Conservation (phyloP, 1,284 basidiomycete genomes). For the Austroboletus olivaceoglutinosus region DNA sequence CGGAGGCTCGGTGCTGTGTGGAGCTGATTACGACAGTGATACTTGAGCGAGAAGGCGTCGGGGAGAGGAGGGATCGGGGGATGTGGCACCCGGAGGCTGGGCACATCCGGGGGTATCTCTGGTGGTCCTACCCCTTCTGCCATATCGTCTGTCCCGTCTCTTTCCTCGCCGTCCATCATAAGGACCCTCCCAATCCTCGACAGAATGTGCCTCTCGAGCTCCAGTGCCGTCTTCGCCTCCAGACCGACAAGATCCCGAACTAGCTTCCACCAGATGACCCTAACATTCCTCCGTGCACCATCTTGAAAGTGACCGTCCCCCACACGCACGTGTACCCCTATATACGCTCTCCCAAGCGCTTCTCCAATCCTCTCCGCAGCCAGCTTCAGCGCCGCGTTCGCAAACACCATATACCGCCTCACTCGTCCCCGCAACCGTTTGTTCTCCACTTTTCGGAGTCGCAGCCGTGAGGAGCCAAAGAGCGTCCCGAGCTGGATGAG, state of each 20-base stretch:
- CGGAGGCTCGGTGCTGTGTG: constrained; percentile 36
- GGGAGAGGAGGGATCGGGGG: constrained; percentile 21
- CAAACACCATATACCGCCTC: constrained; percentile 52
- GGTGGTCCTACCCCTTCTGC: constrained; percentile 19
- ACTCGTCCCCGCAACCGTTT: constrained; percentile 42
- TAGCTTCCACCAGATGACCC: constrained; percentile 56
- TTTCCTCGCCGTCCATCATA: neutral
- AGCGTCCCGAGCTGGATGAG: constrained; percentile 65
- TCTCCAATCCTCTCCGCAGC: constrained; percentile 42
- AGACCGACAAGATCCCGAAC: constrained; percentile 45
- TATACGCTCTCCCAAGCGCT: constrained; percentile 51
- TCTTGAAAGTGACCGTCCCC: constrained; percentile 61
- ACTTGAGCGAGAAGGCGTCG: constrained; percentile 20
- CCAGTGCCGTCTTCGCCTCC: constrained; percentile 37
- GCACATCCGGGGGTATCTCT: constrained; percentile 15
- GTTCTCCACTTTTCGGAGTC: constrained; percentile 43
- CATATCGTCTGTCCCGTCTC: neutral
- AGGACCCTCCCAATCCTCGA: neutral
- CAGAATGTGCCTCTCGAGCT: constrained; percentile 36
- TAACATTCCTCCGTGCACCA: constrained; percentile 41
- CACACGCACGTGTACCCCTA: constrained; percentile 65
- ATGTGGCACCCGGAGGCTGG: constrained; percentile 21
- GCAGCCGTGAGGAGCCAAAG: constrained; percentile 66
- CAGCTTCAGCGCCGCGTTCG: constrained; percentile 43
- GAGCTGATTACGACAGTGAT: constrained; percentile 35